Evolutionary conservation across 73 alveolate species (phyloP).

Genomic region (Paramecium sexaurelia): DNA sequence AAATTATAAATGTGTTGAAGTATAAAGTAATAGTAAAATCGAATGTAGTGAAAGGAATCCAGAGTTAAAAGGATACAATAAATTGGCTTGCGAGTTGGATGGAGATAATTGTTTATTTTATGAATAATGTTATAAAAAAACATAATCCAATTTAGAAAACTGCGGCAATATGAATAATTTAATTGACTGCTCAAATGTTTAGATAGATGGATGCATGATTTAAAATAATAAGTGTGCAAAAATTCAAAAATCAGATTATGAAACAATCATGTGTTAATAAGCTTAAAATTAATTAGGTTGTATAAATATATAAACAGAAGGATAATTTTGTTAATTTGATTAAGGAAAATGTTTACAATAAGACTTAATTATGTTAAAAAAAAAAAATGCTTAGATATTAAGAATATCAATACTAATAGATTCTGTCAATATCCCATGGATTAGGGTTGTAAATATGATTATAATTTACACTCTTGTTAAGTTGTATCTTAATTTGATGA

Average conservation of each 20-base stretch:
- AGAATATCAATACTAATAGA: neutral
- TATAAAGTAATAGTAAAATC: neutral
- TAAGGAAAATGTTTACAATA: neutral
- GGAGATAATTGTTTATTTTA: neutral
- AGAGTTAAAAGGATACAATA: neutral
- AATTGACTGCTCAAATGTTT: neutral
- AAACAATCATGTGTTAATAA: neutral
- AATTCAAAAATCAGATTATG: neutral
- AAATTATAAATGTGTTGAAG: neutral
- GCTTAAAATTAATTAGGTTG: neutral
- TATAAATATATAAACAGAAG: neutral
- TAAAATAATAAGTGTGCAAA: neutral
- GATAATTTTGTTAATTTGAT: neutral
- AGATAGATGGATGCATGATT: neutral
- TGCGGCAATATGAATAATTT: neutral
- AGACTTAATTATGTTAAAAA: neutral
- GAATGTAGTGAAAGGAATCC: neutral
- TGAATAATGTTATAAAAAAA: neutral
- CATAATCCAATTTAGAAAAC: neutral
- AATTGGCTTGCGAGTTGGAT: neutral
- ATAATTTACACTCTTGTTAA: neutral
- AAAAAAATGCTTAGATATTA: neutral
- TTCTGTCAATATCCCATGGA: neutral
- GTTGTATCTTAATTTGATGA: neutral
- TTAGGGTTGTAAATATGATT: neutral